Evolutionary conservation across 1,139 yeast species (phyloP), one percentile per base, ranked within the genome.

Genomic region (Wickerhamomyces sp.): DNA sequence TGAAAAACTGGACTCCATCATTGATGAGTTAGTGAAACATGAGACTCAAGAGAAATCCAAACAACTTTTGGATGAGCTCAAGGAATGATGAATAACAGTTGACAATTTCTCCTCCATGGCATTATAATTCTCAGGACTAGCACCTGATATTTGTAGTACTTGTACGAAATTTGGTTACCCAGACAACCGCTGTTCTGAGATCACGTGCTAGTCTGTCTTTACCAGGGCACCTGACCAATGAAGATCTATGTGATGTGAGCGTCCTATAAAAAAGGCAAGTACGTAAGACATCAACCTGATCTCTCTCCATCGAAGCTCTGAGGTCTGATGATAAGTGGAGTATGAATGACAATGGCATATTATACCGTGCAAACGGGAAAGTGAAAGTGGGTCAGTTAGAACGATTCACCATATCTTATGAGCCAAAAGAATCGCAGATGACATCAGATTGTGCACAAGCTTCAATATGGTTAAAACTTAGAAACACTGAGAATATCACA

Each of bases 401-500:
- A 51, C 67, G 89, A 33, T 78, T 68, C 51, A 51, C 65, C 4
- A 63, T 79, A 27, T 67, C 71, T 5, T 75, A 73, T 51, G 68
- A 71, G 30, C 75, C 80, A 3, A 59, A 54, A 6, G 60, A 59
- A 23, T 42, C 37, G 1, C 48, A 46, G 23, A 51, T 49, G 18
- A 57, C 58, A 8, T 61, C 63, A 7, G 44, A 43, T 6, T 55
- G 60, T 23, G 43, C 49, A 34, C 46, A 62, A 43, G 56, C 58
- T 10, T 63, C 78, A 1, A 55, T 83, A 9, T 85, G 82, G 79
- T 68, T 91, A 14, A 81, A 79, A 53, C 76, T 93, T 36, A 80
- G 79, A 55, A 93, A 93, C 63, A 72, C 71, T 7, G 96, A 89
- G 57, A 79, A 81, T 46, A 63, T 87, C 10, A 81, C 96, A 0